Percentiles rank a stretch among this genome's conserved stretches.
Evolutionary conservation across 345 rosid genomes (phyloP).

Genomic region (Citrus hindsii): DNA sequence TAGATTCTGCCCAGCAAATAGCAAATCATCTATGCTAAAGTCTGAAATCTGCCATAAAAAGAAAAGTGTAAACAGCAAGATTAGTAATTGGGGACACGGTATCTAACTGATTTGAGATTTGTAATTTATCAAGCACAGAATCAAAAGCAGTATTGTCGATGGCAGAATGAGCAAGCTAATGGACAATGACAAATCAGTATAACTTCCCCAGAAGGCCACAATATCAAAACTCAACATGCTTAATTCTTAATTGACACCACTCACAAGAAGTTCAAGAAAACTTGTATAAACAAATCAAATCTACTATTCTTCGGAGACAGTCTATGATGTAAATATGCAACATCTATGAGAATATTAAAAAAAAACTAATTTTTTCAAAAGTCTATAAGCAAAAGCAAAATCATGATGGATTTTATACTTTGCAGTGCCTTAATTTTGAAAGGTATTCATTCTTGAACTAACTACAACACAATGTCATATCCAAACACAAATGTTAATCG

Average conservation of each 20-base stretch:
- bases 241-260: not conserved
- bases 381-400: not conserved
- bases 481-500: not conserved
- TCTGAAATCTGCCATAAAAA: slow-evolving; percentile 20
- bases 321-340: not conserved
- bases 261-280: not conserved
- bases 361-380: not conserved
- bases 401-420: not conserved
- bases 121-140: not conserved
- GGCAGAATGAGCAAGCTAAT: not conserved
- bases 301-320: no score
- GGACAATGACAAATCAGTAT: not conserved
- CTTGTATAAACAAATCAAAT: no score
- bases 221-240: not conserved
- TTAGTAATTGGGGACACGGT: not conserved
- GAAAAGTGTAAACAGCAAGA: not conserved
- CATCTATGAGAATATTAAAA: not conserved
- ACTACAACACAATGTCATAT: not conserved
- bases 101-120: not conserved
- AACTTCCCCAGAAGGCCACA: not conserved
- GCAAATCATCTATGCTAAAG: slow-evolving; percentile 28
- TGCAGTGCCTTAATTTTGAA: not conserved
- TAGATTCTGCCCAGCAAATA: slow-evolving; percentile 18
- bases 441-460: not conserved
- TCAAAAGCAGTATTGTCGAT: not conserved